Conservation (phyloP, 2,329 filamentous ascomycete species). For the Trichoderma sp. region DNA sequence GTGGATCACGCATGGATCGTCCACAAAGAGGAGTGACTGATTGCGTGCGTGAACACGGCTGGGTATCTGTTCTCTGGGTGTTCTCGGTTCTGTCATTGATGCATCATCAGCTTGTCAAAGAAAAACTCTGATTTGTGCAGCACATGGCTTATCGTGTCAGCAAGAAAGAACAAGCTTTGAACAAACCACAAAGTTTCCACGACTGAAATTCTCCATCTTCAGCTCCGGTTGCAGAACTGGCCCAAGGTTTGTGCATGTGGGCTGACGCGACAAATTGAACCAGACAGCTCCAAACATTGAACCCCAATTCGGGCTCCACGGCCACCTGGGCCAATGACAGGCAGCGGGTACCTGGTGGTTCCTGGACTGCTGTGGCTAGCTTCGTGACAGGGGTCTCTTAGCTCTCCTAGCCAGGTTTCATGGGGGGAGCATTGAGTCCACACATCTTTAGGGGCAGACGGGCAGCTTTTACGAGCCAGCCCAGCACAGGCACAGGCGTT, state of each 20-base stretch:
- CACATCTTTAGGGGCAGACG: neutral
- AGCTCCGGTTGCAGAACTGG: neutral
- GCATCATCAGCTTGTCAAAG: neutral
- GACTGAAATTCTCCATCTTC: neutral
- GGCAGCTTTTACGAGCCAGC: neutral
- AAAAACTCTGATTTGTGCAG: neutral
- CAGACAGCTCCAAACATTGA: no score
- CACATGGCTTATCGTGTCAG: neutral
- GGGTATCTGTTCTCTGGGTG: neutral
- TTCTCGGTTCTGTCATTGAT: neutral
- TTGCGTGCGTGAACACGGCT: neutral
- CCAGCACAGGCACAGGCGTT: neutral
- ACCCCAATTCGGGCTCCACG: neutral
- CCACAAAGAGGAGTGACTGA: neutral
- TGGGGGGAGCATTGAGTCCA: neutral
- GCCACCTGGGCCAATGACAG: slow-evolving; percentile 14
- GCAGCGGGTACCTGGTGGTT: slow-evolving; percentile 21
- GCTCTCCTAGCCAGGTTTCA: neutral
- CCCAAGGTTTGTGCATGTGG: neutral
- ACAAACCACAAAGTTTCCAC: neutral
- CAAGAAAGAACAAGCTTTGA: neutral
- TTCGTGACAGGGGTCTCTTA: neutral
- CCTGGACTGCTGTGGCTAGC: slow-evolving; percentile 6
- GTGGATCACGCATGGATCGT: slow-evolving; percentile 7
- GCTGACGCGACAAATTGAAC: slow-evolving; percentile 12